phyloP scores from a whole-genome alignment of 1,284 basidiomycete genomes.

The Lentinus polychrous region DNA sequence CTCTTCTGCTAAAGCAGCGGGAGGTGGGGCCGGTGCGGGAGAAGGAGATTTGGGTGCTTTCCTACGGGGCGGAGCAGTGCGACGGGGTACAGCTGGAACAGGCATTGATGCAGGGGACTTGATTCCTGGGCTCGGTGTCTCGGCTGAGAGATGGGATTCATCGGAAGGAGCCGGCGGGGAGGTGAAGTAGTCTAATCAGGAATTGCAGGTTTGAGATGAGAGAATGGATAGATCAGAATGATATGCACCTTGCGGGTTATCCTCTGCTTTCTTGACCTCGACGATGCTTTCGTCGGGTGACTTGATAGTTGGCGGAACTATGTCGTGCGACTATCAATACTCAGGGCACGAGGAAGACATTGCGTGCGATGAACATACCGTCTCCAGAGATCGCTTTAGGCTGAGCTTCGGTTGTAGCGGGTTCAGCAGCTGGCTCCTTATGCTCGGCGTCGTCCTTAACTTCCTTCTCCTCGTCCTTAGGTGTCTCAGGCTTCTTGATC shows the following conservation, averaged over 20 bases:
- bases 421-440: conserved; percentile 7
- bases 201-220: too few species aligned
- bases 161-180: conserved; percentile 16
- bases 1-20: conserved; percentile 2
- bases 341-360: background rate
- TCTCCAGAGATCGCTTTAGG: background rate
- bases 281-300: background rate
- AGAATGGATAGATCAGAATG: too few species aligned
- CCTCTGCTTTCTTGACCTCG: background rate
- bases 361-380: background rate
- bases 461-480: conserved; percentile 19
- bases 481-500: conserved; percentile 32
- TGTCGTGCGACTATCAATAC: too few species aligned
- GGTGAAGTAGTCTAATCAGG: conserved; percentile 18
- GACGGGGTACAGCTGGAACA: conserved; percentile 60
- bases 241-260: background rate
- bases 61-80: conserved; percentile 63
- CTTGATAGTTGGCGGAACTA: background rate
- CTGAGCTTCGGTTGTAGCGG: conserved; percentile 1
- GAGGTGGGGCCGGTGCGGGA: conserved; percentile 18
- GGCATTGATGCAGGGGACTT: conserved; percentile 56
- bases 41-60: conserved; percentile 40
- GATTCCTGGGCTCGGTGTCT: conserved; percentile 23
- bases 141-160: conserved; percentile 28
- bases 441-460: conserved; percentile 21